Evolutionary conservation across 495 filamentous ascomycete genomes (phyloP), one percentile per base, ranked within the genome.

Genomic region (Lophiotrema nucula): DNA sequence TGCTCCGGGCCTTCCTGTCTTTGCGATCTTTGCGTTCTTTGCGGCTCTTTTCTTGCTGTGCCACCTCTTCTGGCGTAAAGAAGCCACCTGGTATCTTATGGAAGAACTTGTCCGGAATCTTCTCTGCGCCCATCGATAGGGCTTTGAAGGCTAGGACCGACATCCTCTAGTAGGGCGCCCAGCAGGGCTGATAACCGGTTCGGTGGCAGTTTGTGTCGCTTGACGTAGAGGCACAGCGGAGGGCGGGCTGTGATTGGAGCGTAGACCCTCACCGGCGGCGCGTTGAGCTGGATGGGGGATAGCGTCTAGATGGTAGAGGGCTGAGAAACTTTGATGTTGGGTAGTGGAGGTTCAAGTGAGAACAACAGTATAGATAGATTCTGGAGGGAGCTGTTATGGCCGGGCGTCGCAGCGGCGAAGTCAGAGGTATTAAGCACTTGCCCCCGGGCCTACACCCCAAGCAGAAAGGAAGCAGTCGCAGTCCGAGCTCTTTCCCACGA

Each of bases 71-170:
- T 2, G 56, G 53, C 33, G 56, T 69, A 59, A 67, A 74, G 60
- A 58, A 70, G 49, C 67, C 69, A 56, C 71, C 71, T 37, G 72
- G 70, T 8, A 73, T 53, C 28, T 48, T 57, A 16, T 74, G 69
- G 44, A 69, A 73, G 44, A 65, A 53, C 4, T 26, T 61, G 56
- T 74, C 72, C 26, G 70, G 70, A 28, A 73, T 70, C 59, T 68
- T 73, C 33, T 69, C 66, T 16, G 65, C 68, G 31, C 66, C 72
- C 54, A 67, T 67, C 44, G 26, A 25, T 18, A 64, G 31, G 3
- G 62, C 62, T 16, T 66, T 66, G 19, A 65, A 58, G 1, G 62
- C 65, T 13, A 67, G 65, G 8, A 28, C 46, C 13, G 65, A 42
- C 65, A 64, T 64, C 15, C 21, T 55, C n/a, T 8, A 35, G 38